A percentile compares a stretch with the other conserved stretches of the same genome.
Evolutionary conservation across 768 basidiomycete species (phyloP).

Genomic region (Tephrocybe sp.): DNA sequence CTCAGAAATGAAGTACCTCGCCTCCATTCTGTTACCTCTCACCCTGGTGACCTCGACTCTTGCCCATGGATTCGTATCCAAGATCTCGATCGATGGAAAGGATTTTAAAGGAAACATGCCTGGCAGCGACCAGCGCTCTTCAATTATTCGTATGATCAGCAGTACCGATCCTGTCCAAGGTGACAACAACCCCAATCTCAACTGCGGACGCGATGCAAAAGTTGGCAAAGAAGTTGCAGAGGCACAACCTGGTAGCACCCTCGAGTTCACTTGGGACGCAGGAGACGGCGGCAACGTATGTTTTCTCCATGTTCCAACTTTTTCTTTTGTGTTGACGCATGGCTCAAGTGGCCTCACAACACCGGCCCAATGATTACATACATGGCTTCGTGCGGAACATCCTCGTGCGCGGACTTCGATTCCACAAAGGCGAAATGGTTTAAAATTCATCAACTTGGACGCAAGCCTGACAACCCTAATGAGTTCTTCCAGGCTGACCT

Average conservation of each 20-base stretch:
- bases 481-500: conserved; percentile 42
- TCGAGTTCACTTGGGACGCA: conserved; percentile 5
- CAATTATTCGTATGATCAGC: conserved; percentile 41
- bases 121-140: conserved; percentile 19
- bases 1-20: conserved; percentile 11
- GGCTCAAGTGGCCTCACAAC: conserved; percentile 47
- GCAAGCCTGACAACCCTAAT: not conserved
- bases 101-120: conserved; percentile 35
- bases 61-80: conserved; percentile 43
- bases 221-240: conserved; percentile 48
- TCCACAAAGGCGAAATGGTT: conserved; percentile 64
- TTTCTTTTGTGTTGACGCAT: not conserved
- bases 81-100: conserved; percentile 38
- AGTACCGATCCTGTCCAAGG: conserved; percentile 46
- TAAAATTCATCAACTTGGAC: conserved; percentile 60
- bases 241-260: conserved; percentile 30
- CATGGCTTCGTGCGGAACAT: conserved; percentile 59
- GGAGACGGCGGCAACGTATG: conserved; percentile 21
- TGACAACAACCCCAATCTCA: conserved; percentile 50
- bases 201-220: conserved; percentile 56
- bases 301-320: not conserved
- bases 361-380: conserved; percentile 74
- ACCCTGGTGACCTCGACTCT: conserved; percentile 34
- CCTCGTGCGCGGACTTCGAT: conserved; percentile 60
- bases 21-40: conserved; percentile 26